These are phyloP conservation scores for Pulchroboletus neoregius DNA, from an alignment of 1,284 basidiomycete species.

Conservation along the genomic window DNA sequence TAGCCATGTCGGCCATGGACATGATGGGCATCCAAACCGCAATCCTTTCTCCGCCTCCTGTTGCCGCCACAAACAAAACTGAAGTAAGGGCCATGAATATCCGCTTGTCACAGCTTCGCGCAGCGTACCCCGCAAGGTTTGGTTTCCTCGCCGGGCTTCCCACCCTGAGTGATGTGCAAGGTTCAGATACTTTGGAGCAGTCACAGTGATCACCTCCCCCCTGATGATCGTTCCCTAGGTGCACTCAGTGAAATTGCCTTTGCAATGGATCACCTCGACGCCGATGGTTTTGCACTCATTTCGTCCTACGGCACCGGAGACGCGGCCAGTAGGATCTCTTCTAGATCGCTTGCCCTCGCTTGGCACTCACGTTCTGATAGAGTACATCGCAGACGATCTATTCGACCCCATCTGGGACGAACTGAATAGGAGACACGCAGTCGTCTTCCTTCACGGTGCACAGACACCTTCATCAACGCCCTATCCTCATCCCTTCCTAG, in stretches of 20 bases:
- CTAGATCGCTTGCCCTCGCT: background rate
- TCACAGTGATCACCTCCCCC: slow-evolving; percentile 3
- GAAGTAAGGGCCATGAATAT: slow-evolving; percentile 47
- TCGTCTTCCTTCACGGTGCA: slow-evolving; percentile 68
- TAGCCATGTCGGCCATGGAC: slow-evolving; percentile 59
- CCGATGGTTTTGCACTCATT: slow-evolving; percentile 58
- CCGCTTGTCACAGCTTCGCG: slow-evolving; percentile 44
- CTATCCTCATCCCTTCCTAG: slow-evolving; percentile 55
- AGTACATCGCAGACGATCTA: slow-evolving; percentile 57
- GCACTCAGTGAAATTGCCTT: slow-evolving; percentile 53
- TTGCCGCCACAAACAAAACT: slow-evolving; percentile 43
- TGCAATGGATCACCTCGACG: slow-evolving; percentile 53
- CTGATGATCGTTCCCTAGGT: slow-evolving; percentile 35
- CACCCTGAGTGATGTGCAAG: slow-evolving; percentile 54
- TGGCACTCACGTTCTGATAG: slow-evolving; percentile 35
- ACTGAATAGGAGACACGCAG: slow-evolving; percentile 50
- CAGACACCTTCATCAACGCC: slow-evolving; percentile 61
- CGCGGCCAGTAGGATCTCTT: slow-evolving; percentile 38
- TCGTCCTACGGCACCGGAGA: slow-evolving; percentile 57
- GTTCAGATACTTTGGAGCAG: slow-evolving; percentile 32
- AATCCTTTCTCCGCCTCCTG: slow-evolving; percentile 61
- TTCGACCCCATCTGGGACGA: slow-evolving; percentile 67
- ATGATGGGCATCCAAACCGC: slow-evolving; percentile 50
- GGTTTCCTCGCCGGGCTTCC: slow-evolving; percentile 66
- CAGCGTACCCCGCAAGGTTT: slow-evolving; percentile 49